Evolutionary conservation across 768 basidiomycete species (phyloP), one percentile per base, ranked within the genome.

Genomic region (Mycena albidolilacea): DNA sequence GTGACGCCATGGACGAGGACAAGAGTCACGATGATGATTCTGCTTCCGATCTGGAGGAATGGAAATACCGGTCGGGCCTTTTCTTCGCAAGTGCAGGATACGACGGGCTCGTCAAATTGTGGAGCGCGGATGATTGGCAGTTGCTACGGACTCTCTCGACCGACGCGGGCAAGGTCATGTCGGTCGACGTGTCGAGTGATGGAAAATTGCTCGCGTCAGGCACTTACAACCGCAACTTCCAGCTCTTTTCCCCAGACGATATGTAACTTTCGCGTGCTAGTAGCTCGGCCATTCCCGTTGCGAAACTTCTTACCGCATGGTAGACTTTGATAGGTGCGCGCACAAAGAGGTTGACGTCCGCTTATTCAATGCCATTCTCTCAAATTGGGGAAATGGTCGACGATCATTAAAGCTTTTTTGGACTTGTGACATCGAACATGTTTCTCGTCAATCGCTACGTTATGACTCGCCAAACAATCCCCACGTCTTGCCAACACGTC

Each of bases 81-180:
- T 99, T 97, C 86, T 91, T 99, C 70, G 97, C 95, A 5, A 96
- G 95, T 76, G 87, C 95, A 5, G 97, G 98, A 5, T 99, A 98
- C 81, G 98, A 99, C 79, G 96, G 96, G 6, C 90, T 93, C 69
- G 95, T 99, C 79, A 97, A 98, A 81, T 79, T 99, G 67, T 99
- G 98, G 98, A 95, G 93, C 78, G 95, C 97, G 59, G 98, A 99
- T 80, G 98, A 99, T 79, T 99, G 98, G 98, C 96, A 96, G 78
- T 84, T 97, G 55, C 87, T 98, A 64, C 90, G 92, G 73, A 94
- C 94, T 55, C 86, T 99, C 70, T 91, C 96, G 64, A 97, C 96
- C 23, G 97, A 99, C 79, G 93, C 94, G 37, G 96, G 97, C n/a
- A 99, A 98, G 82, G 97, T 98, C 72, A 99, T 99, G 98, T 95